Conservation (phyloP, 163 green algal species). For the Scenedesmus sp. region DNA sequence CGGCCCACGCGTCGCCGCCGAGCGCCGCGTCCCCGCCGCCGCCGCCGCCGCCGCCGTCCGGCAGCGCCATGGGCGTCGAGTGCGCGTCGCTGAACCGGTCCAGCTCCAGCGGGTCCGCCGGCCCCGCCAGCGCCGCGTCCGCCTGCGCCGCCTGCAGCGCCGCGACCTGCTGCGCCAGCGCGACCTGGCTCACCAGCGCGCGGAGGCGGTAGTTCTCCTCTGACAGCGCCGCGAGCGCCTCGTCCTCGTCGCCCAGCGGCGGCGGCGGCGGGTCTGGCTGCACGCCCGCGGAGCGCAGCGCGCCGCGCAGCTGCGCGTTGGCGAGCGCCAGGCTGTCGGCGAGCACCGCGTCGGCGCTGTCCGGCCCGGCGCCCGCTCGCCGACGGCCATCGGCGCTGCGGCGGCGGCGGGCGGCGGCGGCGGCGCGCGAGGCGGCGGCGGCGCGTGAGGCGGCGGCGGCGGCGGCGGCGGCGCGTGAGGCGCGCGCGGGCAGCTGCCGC, state of each 20-base stretch:
- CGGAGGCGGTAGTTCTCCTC: conserved; percentile 43
- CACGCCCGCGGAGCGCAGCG: not conserved
- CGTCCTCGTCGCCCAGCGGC: conserved; percentile 17
- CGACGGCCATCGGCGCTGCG: too few relatives aligned
- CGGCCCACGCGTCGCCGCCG: not conserved
- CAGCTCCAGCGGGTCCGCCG: conserved; percentile 1
- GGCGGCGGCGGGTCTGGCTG: not conserved
- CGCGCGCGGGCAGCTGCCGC: too few relatives aligned
- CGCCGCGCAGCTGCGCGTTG: conserved; percentile 25
- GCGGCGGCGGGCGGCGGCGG: too few relatives aligned
- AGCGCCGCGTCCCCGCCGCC: not conserved
- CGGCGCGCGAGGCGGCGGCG: too few relatives aligned
- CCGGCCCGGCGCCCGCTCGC: too few relatives aligned
- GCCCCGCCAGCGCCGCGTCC: not conserved
- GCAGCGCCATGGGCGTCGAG: too few relatives aligned
- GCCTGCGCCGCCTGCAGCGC: conserved; percentile 8
- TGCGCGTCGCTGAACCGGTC: conserved; percentile 3
- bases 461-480: too few relatives aligned
- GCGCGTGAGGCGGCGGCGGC: too few relatives aligned
- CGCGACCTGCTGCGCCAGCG: conserved; percentile 27
- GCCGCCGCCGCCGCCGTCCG: not conserved
- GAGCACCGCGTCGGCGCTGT: conserved; percentile 11
- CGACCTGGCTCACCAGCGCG: conserved; percentile 17
- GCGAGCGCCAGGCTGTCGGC: conserved; percentile 7
- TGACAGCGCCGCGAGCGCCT: conserved; percentile 7